Percentiles rank a stretch among this genome's conserved stretches.
These are phyloP conservation scores for Amanita rubescens DNA, from an alignment of 768 basidiomycete genomes.

Conservation along the genomic window DNA sequence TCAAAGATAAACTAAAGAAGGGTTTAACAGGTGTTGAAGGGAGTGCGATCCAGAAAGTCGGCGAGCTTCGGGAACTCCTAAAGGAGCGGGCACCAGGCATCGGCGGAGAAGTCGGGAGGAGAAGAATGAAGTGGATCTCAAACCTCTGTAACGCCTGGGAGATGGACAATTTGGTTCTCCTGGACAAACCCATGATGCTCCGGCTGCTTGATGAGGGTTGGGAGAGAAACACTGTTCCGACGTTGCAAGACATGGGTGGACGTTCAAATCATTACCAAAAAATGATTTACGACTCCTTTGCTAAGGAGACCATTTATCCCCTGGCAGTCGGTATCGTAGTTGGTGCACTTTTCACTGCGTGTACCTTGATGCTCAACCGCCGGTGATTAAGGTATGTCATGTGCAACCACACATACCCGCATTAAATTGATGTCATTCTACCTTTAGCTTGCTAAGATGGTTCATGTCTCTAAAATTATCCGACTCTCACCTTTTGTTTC, in stretches of 20 bases:
- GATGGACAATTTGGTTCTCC: constrained; percentile 66
- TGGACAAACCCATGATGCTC: constrained; percentile 61
- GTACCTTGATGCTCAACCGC: not conserved
- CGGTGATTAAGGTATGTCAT: not conserved
- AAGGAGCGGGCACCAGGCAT: constrained; percentile 78
- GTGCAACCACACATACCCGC: not conserved
- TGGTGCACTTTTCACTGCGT: constrained; percentile 31
- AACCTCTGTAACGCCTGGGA: constrained; percentile 80
- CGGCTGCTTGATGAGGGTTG: constrained; percentile 78
- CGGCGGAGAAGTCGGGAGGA: constrained; percentile 67
- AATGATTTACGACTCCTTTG: not conserved
- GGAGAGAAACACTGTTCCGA: constrained; percentile 54
- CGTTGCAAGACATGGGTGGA: constrained; percentile 34
- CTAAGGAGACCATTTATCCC: not conserved
- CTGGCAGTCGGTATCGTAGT: constrained; percentile 29
- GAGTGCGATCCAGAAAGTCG: constrained; percentile 73
- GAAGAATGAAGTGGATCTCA: constrained; percentile 91
- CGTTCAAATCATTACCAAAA: not conserved
- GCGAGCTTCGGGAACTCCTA: constrained; percentile 61
- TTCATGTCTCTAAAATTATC: no score
- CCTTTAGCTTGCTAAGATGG: not conserved
- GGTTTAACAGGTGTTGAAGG: constrained; percentile 69
- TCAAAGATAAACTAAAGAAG: constrained; percentile 60
- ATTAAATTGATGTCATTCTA: not conserved
- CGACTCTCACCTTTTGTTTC: no score